phyloP scores from a whole-genome alignment of 2,329 filamentous ascomycete species.

The Pseudocercospora macadamiae region DNA sequence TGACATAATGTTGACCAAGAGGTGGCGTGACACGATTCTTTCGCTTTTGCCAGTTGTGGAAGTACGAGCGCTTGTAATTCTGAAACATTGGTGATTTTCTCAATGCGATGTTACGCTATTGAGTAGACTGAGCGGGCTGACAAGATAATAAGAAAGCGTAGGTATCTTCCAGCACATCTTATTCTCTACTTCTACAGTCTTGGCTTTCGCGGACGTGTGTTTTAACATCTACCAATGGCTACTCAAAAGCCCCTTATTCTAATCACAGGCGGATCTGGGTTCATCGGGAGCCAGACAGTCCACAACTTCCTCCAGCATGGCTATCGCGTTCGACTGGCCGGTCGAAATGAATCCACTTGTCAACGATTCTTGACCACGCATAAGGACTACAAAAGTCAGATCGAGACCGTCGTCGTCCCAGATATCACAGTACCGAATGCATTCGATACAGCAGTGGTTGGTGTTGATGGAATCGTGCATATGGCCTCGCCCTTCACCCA shows the following conservation, averaged over 20 bases:
- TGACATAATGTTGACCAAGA: not conserved
- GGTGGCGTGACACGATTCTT: too few species aligned
- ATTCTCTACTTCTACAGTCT: not conserved
- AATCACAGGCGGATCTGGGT: conserved; percentile 34
- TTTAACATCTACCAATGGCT: not conserved
- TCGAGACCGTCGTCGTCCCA: conserved; percentile 22
- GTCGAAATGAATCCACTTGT: conserved; percentile 17
- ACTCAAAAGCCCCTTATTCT: conserved; percentile 21
- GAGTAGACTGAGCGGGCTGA: not conserved
- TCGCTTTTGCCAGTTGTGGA: not conserved
- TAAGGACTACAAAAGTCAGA: not conserved
- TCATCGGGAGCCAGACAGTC: conserved; percentile 33
- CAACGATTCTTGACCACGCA: not conserved
- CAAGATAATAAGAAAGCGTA: not conserved
- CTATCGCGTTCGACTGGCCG: conserved; percentile 21
- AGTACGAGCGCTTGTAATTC: not conserved
- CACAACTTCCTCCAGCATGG: conserved; percentile 22
- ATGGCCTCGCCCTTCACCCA: conserved; percentile 35
- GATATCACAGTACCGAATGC: conserved; percentile 16
- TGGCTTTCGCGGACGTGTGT: too few species aligned
- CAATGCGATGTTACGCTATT: not conserved
- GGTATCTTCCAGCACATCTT: too few species aligned
- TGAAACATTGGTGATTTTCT: not conserved
- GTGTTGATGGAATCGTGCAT: conserved; percentile 34
- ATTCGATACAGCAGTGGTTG: conserved; percentile 26